A percentile compares a stretch with the other conserved stretches of the same genome.
Evolutionary conservation across 306 rosid species (phyloP).

Genomic region (Gastrolobium bilobum): DNA sequence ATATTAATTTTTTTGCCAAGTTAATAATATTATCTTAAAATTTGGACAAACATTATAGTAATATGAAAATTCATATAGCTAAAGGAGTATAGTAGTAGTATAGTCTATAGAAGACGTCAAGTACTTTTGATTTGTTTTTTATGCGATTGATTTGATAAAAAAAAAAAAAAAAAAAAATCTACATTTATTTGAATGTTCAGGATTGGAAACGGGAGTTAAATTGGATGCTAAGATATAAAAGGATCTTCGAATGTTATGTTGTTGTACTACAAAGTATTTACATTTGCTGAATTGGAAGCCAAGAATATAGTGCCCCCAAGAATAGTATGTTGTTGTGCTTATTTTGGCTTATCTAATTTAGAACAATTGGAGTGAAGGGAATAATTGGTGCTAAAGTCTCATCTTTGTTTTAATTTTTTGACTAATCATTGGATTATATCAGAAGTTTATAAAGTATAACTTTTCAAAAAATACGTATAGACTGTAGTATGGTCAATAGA

Average conservation of each 20-base stretch:
- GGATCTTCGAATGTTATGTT: not conserved
- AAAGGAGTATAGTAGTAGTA: too few relatives aligned
- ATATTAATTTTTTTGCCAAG: too few relatives aligned
- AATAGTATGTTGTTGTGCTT: not conserved
- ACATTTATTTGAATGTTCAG: not conserved
- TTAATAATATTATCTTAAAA: too few relatives aligned
- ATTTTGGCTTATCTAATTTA: constrained; percentile 22
- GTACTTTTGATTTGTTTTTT: too few relatives aligned
- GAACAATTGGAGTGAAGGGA: not conserved
- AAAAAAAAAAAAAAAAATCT: too few relatives aligned
- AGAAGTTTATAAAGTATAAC: not conserved
- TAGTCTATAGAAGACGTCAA: too few relatives aligned
- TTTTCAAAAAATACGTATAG: too few relatives aligned
- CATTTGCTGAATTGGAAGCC: constrained; percentile 14
- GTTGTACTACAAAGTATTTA: not conserved
- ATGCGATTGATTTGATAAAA: too few relatives aligned
- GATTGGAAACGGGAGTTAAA: not conserved
- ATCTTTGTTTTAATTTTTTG: not conserved
- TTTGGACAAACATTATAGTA: too few relatives aligned
- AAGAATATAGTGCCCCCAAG: not conserved
- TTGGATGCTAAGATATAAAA: not conserved
- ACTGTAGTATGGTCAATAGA: too few relatives aligned
- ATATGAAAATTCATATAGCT: too few relatives aligned
- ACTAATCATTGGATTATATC: not conserved
- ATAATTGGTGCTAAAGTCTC: constrained; percentile 8